phyloP scores from a whole-genome alignment of 306 rosid species.

The Benincasa hispida region DNA sequence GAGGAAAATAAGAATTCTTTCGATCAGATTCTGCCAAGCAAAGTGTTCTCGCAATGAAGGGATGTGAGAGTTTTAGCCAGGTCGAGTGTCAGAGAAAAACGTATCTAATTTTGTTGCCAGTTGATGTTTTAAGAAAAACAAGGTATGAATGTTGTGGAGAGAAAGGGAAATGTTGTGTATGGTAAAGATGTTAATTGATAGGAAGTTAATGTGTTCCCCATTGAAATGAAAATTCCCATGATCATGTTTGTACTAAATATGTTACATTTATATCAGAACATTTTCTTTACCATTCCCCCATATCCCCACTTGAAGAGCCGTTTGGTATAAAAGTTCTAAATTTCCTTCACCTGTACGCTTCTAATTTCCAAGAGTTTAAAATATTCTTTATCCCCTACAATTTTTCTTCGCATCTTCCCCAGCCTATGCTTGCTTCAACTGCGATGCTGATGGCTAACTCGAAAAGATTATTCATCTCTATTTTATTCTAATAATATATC shows the following conservation, averaged over 20 bases:
- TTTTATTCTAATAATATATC: too few species aligned
- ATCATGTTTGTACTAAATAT: neutral
- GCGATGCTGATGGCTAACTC: too few species aligned
- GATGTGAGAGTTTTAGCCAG: neutral
- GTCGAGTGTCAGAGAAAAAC: neutral
- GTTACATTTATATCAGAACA: neutral
- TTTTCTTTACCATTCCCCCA: neutral
- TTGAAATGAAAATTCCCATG: constrained; percentile 2
- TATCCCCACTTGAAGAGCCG: neutral
- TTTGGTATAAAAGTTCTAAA: neutral
- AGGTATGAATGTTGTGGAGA: constrained; percentile 1
- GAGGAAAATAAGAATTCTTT: constrained; percentile 30
- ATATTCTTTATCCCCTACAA: too few species aligned
- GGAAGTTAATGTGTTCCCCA: neutral
- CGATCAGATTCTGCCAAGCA: neutral
- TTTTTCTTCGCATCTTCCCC: neutral
- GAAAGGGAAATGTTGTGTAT: neutral
- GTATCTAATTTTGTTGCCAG: neutral
- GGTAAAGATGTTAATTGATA: neutral
- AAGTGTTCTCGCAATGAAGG: neutral
- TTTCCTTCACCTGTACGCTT: neutral
- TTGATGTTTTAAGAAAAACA: neutral
- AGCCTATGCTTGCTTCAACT: neutral
- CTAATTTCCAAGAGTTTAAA: neutral
- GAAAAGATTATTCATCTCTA: too few species aligned